Evolutionary conservation across 352 stramenopile species (phyloP), one percentile per base, ranked within the genome.

Genomic region (Phytophthora chlamydospora): DNA sequence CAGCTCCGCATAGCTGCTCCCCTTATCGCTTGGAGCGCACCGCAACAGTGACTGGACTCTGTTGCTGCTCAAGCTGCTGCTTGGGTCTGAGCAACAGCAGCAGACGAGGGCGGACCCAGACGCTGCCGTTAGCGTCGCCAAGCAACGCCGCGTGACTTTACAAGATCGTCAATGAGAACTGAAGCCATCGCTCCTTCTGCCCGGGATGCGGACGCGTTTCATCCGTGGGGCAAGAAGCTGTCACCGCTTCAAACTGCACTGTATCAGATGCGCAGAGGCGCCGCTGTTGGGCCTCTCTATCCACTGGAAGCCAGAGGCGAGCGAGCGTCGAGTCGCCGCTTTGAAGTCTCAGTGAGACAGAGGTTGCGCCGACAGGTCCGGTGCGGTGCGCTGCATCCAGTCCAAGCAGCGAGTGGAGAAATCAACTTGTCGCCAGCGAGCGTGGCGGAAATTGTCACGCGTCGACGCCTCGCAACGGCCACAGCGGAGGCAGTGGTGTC

Each of bases 141-240:
- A 36, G 33, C 33, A 35, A 55, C 47, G 31, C 29, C n/a, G n/a
- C n/a, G n/a, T 24, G 21, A 24, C 1, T 24, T 24, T 24, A 3
- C 21, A 24, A 24, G 21, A 24, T 24, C 21, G 21, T 24, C 21
- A 24, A 3, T 24, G 21, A 3, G 21, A 24, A 24, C 21, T 53
- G 50, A 61, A 66, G 58, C 58, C 58, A 66, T 66, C 42, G 50
- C 50, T 42, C 50, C 48, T 61, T 66, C 58, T 66, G 59, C 59
- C 52, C 43, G 6, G 17, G 14, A 48, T n/a, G 16, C 49, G 24
- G 32, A 53, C 27, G 33, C 33, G 13, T 51, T 54, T 59, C 41
- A 27, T 35, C 19, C 48, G 44, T 58, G 50, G 36, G 12, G 41
- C 29, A 51, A 43, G 36, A 46, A 34, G n/a, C 24, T 68, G 60